Base-by-base conservation (phyloP, 2,329 filamentous ascomycete genomes). In the Monascus ruber region DNA sequence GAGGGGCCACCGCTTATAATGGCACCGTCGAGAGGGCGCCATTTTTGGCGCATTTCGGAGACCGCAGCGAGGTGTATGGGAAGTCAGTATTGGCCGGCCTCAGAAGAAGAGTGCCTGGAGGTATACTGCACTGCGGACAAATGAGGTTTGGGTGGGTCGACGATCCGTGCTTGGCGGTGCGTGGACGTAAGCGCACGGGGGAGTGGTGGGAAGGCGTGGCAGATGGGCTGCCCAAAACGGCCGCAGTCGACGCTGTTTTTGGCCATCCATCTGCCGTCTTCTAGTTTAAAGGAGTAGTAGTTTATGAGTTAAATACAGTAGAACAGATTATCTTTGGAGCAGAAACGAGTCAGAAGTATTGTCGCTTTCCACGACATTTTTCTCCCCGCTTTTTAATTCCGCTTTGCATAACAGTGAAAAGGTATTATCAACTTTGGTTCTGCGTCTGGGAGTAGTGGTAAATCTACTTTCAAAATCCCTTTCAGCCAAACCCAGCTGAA, bases 191-290 rank as follows among this genome's bases (percentile, higher is more conserved):
- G 31, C 37, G 39, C 29, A 24, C 31, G 39, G n/a, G 39, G 25
- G 39, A 33, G 39, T 41, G 39, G 39, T n/a, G 39, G 39, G 39
- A 41, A 41, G 35, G 24, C 17, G 29, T 41, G 39, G 39, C 39
- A 38, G 36, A 38, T 38, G 2, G 29, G 26, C 36, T 6, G 28
- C 36, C 36, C 33, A 33, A 38, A 38, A 41, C 36, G 24, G 40
- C 36, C n/a, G n/a, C n/a, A n/a, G 40, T 42, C 40, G 35, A 38
- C 25, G 36, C 40, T 3, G 33, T 42, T 42, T 42, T 38, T 26
- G 36, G 40, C 36, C 36, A 35, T 24, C 28, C 31, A 33, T 42
- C 24, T 38, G 36, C 40, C 40, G 35, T 42, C 40, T 35, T 38
- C 35, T 42, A 38, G 40, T 42, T 38, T 38, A 38, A 42, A 35